Percentiles rank a stretch among this genome's conserved stretches.
Evolutionary conservation across 306 rosid genomes (phyloP).

Genomic region (Medicago ruthenica): DNA sequence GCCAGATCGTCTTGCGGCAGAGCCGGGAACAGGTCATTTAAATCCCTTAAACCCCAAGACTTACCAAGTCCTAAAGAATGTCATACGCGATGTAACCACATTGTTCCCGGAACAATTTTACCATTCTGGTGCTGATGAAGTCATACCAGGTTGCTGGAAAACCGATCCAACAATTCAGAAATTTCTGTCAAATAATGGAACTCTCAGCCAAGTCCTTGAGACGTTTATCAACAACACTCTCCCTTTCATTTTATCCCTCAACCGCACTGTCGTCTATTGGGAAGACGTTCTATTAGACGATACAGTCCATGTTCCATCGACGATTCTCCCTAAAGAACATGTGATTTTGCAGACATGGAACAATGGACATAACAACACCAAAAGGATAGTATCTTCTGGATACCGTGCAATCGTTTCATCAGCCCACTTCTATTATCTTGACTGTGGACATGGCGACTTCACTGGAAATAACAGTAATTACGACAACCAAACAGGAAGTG

Average conservation of each 20-base stretch:
- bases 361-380: slow-evolving; percentile 77
- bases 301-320: slow-evolving; percentile 50
- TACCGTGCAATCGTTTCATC: slow-evolving; percentile 79
- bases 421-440: slow-evolving; percentile 73
- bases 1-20: slow-evolving; percentile 61
- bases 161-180: slow-evolving; percentile 66
- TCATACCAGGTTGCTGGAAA: slow-evolving; percentile 87
- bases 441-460: slow-evolving; percentile 86
- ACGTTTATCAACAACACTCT: slow-evolving; percentile 70
- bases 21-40: slow-evolving; percentile 90
- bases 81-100: slow-evolving; percentile 59
- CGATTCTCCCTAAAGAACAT: slow-evolving; percentile 64
- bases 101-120: slow-evolving; percentile 78
- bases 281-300: slow-evolving; percentile 72
- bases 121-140: slow-evolving; percentile 81
- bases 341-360: slow-evolving; percentile 88
- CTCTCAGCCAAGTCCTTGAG: slow-evolving; percentile 74
- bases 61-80: slow-evolving; percentile 73
- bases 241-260: slow-evolving; percentile 73
- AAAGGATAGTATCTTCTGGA: slow-evolving; percentile 71
- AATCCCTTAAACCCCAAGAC: slow-evolving; percentile 87
- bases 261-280: slow-evolving; percentile 84
- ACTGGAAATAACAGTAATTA: slow-evolving; percentile 65
- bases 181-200: slow-evolving; percentile 64
- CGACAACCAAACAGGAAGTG: slow-evolving; percentile 50